Percentiles rank a stretch among this genome's conserved stretches.
phyloP scores from a whole-genome alignment of 2,329 filamentous ascomycete genomes.

The Cercospora janseana region DNA sequence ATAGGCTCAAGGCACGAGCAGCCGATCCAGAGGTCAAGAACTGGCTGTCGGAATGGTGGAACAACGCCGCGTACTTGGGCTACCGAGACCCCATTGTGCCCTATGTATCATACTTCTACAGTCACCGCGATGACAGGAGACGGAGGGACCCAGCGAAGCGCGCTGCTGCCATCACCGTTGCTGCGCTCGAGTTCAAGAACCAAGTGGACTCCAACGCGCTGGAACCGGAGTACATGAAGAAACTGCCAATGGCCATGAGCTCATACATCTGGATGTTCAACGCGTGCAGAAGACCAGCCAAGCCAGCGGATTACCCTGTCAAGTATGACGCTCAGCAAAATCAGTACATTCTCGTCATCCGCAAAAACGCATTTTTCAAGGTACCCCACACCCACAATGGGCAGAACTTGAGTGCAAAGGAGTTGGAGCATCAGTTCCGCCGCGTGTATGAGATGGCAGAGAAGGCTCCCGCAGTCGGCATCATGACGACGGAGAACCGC shows the following conservation, averaged over 20 bases:
- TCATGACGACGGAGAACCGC: constrained; percentile 86
- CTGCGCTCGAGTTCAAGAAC: constrained; percentile 89
- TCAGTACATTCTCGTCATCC: constrained; percentile 83
- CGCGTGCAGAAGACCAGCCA: constrained; percentile 77
- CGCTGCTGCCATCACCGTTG: constrained; percentile 83
- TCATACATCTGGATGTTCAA: constrained; percentile 99
- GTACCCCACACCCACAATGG: constrained; percentile 77
- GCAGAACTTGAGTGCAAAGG: constrained; percentile 79
- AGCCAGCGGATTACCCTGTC: constrained; percentile 75
- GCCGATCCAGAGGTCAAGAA: constrained; percentile 82
- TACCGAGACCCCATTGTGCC: constrained; percentile 96
- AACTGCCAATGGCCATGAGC: constrained; percentile 95
- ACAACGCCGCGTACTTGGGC: constrained; percentile 83
- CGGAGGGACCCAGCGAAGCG: constrained; percentile 87
- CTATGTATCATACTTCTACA: constrained; percentile 99
- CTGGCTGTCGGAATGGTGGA: constrained; percentile 99
- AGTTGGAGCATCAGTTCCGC: constrained; percentile 87
- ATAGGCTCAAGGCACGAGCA: constrained; percentile 75
- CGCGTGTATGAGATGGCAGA: constrained; percentile 77
- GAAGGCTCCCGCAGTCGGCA: constrained; percentile 71
- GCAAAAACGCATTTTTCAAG: constrained; percentile 99
- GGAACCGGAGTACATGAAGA: constrained; percentile 99
- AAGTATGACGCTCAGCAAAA: constrained; percentile 75
- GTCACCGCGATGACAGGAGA: constrained; percentile 87
- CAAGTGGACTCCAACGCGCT: constrained; percentile 78